phyloP scores from a whole-genome alignment of 1,284 basidiomycete genomes.

The Fereydounia khargensis region DNA sequence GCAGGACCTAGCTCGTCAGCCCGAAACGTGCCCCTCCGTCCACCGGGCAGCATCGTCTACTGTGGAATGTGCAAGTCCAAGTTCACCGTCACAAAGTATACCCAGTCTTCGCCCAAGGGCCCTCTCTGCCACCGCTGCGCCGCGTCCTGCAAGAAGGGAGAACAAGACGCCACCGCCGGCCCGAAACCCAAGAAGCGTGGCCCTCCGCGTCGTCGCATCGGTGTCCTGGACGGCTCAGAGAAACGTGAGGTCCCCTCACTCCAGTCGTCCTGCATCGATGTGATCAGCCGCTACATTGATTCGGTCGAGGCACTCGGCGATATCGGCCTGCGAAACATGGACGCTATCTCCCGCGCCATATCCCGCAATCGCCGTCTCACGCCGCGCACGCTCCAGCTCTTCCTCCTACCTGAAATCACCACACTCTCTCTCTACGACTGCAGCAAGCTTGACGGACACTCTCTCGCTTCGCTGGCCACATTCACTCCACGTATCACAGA shows the following conservation, averaged over 20 bases:
- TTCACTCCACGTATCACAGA: constrained; percentile 44
- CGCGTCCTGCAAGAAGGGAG: constrained; percentile 16
- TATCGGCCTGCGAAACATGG: constrained; percentile 64
- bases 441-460: constrained; percentile 61
- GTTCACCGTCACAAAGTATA: constrained; percentile 78
- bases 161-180: too few relatives aligned
- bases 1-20: too few relatives aligned
- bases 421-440: constrained; percentile 81
- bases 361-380: constrained; percentile 81
- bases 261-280: constrained; percentile 76
- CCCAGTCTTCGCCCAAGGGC: constrained; percentile 36
- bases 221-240: constrained; percentile 15
- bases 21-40: too few relatives aligned
- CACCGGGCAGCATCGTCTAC: constrained; percentile 74
- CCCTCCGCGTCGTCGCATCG: constrained; percentile 27
- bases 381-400: constrained; percentile 71
- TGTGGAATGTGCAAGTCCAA: constrained; percentile 79
- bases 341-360: constrained; percentile 64
- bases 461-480: constrained; percentile 36
- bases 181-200: constrained; percentile 20
- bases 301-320: constrained; percentile 86
- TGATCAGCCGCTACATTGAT: constrained; percentile 81
- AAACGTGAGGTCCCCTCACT: constrained; percentile 69
- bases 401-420: constrained; percentile 73
- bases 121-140: constrained; percentile 41